A percentile compares a stretch with the other conserved stretches of the same genome.
These are phyloP conservation scores for Hypoxylon sp. DNA, from an alignment of 2,329 filamentous ascomycete species.

Conservation along the genomic window DNA sequence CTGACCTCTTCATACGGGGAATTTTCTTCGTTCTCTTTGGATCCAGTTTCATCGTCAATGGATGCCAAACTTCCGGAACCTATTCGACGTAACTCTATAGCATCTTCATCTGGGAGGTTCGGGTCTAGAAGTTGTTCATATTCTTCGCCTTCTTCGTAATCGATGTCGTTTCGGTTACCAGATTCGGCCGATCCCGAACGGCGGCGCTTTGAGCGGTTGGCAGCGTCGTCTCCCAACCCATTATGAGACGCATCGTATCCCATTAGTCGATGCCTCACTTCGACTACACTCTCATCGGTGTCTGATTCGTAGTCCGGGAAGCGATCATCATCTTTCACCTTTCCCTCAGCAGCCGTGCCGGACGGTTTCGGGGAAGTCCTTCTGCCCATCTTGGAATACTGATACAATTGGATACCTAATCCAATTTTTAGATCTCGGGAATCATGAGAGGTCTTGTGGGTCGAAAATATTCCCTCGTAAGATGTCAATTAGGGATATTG, in stretches of 20 bases:
- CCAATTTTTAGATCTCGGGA: neutral
- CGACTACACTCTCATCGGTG: constrained; percentile 53
- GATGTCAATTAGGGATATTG: constrained; percentile 36
- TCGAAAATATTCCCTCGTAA: constrained; percentile 2
- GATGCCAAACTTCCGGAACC: constrained; percentile 43
- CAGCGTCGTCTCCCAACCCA: constrained; percentile 36
- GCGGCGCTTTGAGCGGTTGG: constrained; percentile 56
- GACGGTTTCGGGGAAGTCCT: constrained; percentile 54
- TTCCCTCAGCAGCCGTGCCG: constrained; percentile 50
- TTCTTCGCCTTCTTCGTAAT: constrained; percentile 65
- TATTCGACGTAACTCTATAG: constrained; percentile 53
- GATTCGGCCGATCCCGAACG: constrained; percentile 61
- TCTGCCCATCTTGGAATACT: constrained; percentile 51
- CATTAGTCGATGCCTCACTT: constrained; percentile 46
- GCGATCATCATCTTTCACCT: constrained; percentile 47
- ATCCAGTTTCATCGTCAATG: constrained; percentile 50
- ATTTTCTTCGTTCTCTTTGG: constrained; percentile 63
- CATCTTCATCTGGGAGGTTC: constrained; percentile 63
- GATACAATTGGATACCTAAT: neutral
- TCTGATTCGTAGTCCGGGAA: constrained; percentile 50
- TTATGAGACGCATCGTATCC: constrained; percentile 26
- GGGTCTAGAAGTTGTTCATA: constrained; percentile 71
- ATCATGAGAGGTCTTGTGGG: neutral
- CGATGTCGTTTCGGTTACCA: constrained; percentile 55
- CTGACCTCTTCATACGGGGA: constrained; percentile 78